Conservation (phyloP, 768 basidiomycete genomes). For the Leccinum rimulosum region DNA sequence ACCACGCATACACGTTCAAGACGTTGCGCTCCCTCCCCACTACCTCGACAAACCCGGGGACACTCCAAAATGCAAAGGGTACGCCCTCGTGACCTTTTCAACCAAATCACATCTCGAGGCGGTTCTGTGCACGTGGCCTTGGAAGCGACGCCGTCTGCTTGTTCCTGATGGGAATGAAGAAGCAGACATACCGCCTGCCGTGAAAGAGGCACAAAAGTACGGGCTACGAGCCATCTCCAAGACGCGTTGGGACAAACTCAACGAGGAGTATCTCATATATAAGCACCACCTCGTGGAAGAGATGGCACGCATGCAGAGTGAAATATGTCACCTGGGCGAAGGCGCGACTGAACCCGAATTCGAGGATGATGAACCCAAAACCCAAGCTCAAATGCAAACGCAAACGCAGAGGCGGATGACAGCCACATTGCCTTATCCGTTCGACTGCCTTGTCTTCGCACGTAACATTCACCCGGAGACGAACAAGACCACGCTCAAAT, state of each 20-base stretch:
- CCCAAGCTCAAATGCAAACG: not conserved
- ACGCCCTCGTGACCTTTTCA: constrained; percentile 65
- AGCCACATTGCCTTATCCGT: constrained; percentile 48
- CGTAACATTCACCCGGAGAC: constrained; percentile 70
- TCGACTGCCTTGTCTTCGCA: constrained; percentile 65
- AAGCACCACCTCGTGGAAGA: constrained; percentile 52
- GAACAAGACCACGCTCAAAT: constrained; percentile 76
- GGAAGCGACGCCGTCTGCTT: constrained; percentile 36
- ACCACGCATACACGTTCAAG: constrained; percentile 41
- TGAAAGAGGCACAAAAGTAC: constrained; percentile 49
- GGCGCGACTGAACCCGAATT: not conserved
- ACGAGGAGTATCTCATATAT: constrained; percentile 68
- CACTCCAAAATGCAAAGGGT: constrained; percentile 65
- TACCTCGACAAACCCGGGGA: constrained; percentile 57
- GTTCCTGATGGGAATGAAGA: not conserved
- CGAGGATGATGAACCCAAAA: not conserved
- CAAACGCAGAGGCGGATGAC: constrained; percentile 11
- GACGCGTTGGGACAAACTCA: constrained; percentile 58
- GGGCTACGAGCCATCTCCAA: constrained; percentile 62
- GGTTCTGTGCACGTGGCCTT: constrained; percentile 59
- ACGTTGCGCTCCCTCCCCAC: constrained; percentile 58
- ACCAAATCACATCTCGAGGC: constrained; percentile 36
- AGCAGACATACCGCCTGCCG: constrained; percentile 2
- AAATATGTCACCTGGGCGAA: not conserved
- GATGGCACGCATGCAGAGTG: constrained; percentile 27